Conservation (phyloP, 768 basidiomycete species). For the Suillus subaureus region DNA sequence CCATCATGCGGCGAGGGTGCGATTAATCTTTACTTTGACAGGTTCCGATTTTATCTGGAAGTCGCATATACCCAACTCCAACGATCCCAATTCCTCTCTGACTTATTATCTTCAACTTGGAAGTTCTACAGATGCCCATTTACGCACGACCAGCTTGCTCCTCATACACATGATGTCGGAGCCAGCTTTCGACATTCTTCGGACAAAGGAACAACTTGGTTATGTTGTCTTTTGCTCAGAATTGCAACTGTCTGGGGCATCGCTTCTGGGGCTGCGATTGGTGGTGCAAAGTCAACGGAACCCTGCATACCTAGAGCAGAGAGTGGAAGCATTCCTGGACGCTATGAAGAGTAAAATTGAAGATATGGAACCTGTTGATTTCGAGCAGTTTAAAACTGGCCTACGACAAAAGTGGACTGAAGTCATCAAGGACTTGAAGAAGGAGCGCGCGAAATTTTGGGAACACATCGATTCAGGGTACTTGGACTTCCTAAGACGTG, state of each 20-base stretch:
- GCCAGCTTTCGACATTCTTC: conserved; percentile 86
- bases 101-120: conserved; percentile 88
- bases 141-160: conserved; percentile 69
- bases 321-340: conserved; percentile 87
- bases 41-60: conserved; percentile 73
- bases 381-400: conserved; percentile 75
- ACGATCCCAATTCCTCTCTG: conserved; percentile 85
- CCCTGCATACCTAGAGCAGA: conserved; percentile 78
- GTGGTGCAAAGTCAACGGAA: conserved; percentile 87
- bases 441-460: conserved; percentile 77
- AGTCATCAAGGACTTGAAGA: conserved; percentile 82
- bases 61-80: conserved; percentile 71
- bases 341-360: conserved; percentile 68
- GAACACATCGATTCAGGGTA: conserved; percentile 75
- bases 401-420: conserved; percentile 84
- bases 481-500: conserved; percentile 85
- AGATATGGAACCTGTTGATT: conserved; percentile 71
- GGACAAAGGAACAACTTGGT: conserved; percentile 94
- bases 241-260: conserved; percentile 62
- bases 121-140: conserved; percentile 57
- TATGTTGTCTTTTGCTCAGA: conserved; percentile 77
- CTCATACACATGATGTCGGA: conserved; percentile 87
- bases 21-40: conserved; percentile 32
- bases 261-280: conserved; percentile 76
- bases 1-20: not conserved